Conservation (phyloP, 495 filamentous ascomycete genomes). For the Penicillium atrosanguineum region DNA sequence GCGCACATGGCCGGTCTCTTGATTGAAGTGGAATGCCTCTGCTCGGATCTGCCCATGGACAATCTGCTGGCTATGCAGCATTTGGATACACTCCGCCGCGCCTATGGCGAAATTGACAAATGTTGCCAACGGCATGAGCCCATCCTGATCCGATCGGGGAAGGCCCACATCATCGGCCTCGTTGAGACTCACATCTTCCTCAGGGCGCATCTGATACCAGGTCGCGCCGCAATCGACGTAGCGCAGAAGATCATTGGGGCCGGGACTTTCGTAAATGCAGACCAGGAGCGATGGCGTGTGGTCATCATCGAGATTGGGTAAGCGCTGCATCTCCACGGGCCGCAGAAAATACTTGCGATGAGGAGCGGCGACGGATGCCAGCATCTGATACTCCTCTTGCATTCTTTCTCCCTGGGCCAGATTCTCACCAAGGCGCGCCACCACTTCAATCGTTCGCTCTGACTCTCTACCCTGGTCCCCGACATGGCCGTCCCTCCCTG, state of each 20-base stretch:
- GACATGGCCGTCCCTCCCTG: no score
- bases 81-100: conserved; percentile 66
- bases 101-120: conserved; percentile 77
- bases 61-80: conserved; percentile 65
- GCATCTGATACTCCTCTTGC: conserved; percentile 6
- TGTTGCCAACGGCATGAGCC: conserved; percentile 44
- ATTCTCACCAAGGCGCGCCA: conserved; percentile 5
- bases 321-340: conserved; percentile 6
- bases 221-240: conserved; percentile 4
- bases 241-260: conserved; percentile 5
- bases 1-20: conserved; percentile 58
- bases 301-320: conserved; percentile 1
- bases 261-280: conserved; percentile 4
- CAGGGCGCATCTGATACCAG: conserved; percentile 2
- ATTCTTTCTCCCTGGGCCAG: background rate
- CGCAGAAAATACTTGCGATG: conserved; percentile 5
- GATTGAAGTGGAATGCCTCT: conserved; percentile 71
- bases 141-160: background rate
- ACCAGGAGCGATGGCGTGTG: background rate
- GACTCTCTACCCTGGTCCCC: background rate
- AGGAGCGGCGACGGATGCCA: conserved; percentile 3
- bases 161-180: background rate
- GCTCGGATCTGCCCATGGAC: conserved; percentile 72
- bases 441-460: conserved; percentile 2
- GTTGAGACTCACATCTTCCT: background rate